Evolutionary conservation across 371 early-diverging fungal genomes (phyloP), one percentile per base, ranked within the genome.

Genomic region (Batrachochytrium dendrobatidis): DNA sequence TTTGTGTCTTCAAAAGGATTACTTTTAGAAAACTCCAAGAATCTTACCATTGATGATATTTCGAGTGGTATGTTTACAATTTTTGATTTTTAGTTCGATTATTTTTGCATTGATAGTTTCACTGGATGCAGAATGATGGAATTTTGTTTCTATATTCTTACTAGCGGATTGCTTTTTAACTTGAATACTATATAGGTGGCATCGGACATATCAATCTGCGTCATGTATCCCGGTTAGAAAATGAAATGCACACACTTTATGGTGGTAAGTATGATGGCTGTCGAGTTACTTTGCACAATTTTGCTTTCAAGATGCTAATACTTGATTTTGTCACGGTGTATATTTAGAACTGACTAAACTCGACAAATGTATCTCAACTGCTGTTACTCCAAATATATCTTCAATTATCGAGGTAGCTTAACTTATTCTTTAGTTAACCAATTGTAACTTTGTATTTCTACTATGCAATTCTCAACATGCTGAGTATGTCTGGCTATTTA

Each of bases 211-310:
- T 64, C 2, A 59, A 59, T 60, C 45, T 64, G 55, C 34, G 55
- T 3, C 64, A 64, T 54, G 51, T 64, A 2, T 53, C 59, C 1
- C 34, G 59, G 22, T 43, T 64, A 22, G 59, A 64, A 32, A 32
- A 20, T n/a, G 45, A 64, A 35, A 34, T 64, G 22, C 34, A 45
- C 22, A 12, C 29, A 10, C 44, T 63, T 8, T 63, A 43, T 57
- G 48, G 43, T 24, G 59, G 55, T 51, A 39, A 49, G 32, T n/a
- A 22, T 52, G 1, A 35, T 24, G 18, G 56, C 29, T 30, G 31
- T n/a, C n/a, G n/a, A n/a, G n/a, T n/a, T n/a, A n/a, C n/a, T n/a
- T n/a, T n/a, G n/a, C n/a, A n/a, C n/a, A n/a, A 58, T 7, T 28
- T 5, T 4, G 15, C 29, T 26, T 30, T 34, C n/a, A 17, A 18